These are phyloP conservation scores for Rutstroemia sydowiana DNA, from an alignment of 2,329 filamentous ascomycete genomes.

Conservation along the genomic window DNA sequence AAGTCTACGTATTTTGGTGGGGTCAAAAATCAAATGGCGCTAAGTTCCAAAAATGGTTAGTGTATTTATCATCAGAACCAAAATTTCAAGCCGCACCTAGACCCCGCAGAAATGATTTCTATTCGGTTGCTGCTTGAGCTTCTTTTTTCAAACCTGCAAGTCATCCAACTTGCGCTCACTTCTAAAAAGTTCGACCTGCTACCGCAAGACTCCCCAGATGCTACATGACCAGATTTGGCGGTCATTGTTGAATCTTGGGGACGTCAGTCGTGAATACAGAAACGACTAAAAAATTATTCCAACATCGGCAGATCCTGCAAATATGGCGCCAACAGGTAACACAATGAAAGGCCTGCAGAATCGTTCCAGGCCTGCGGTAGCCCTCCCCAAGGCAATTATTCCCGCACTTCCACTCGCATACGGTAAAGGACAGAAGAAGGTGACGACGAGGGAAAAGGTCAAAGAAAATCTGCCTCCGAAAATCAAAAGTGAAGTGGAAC, in stretches of 20 bases:
- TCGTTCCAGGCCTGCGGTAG: constrained; percentile 22
- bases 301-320: constrained; percentile 8
- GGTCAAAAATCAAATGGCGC: neutral
- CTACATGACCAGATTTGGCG: constrained; percentile 13
- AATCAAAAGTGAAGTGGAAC: constrained; percentile 9
- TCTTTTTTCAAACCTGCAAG: constrained; percentile 10
- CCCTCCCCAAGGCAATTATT: constrained; percentile 22
- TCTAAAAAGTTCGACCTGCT: neutral
- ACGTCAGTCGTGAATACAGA: constrained; percentile 24
- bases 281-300: constrained; percentile 8
- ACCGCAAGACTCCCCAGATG: constrained; percentile 11
- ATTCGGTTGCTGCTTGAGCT: constrained; percentile 3
- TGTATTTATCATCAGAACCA: neutral
- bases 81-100: neutral
- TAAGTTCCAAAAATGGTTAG: neutral
- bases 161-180: constrained; percentile 6
- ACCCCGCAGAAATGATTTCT: constrained; percentile 5
- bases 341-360: constrained; percentile 27
- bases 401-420: constrained; percentile 30
- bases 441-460: constrained; percentile 19
- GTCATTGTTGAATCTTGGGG: constrained; percentile 33
- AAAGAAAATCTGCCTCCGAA: constrained; percentile 15
- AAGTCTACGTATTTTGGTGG: neutral
- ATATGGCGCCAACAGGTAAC: constrained; percentile 25
- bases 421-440: constrained; percentile 26